Conservation (phyloP, 2,329 filamentous ascomycete genomes). For the Scedosporium boydii region DNA sequence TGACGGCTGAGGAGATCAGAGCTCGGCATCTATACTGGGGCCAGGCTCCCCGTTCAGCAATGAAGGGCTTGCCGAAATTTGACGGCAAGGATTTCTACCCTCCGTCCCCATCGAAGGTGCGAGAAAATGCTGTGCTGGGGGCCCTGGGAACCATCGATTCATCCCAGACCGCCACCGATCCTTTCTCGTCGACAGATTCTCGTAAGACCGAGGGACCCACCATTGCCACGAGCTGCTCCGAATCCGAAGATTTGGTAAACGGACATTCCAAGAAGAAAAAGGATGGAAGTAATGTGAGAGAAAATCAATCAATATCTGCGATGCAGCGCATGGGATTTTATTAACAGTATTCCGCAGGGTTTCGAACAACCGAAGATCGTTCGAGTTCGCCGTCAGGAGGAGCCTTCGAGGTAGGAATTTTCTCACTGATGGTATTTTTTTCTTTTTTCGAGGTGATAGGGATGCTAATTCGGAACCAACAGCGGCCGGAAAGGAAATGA, state of each 20-base stretch:
- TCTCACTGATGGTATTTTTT: background rate
- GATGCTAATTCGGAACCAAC: conserved; percentile 9
- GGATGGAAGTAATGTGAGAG: background rate
- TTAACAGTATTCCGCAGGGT: background rate
- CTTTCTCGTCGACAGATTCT: conserved; percentile 2
- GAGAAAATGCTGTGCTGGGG: conserved; percentile 1
- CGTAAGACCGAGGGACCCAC: conserved; percentile 8
- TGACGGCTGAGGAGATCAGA: conserved; percentile 49
- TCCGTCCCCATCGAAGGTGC: conserved; percentile 38
- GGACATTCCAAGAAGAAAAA: background rate
- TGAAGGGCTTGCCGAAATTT: conserved; percentile 50
- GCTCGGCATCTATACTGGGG: conserved; percentile 54
- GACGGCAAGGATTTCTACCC: conserved; percentile 57
- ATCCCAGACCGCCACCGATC: conserved; percentile 5
- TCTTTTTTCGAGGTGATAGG: background rate
- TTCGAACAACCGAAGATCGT: conserved; percentile 1
- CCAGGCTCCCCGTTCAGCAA: conserved; percentile 38
- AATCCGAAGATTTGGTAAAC: background rate
- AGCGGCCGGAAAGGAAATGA: conserved; percentile 31
- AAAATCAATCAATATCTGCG: background rate
- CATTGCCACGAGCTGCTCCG: conserved; percentile 6
- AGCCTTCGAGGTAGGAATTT: conserved; percentile 3
- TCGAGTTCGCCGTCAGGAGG: background rate
- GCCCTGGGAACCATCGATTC: conserved; percentile 4
- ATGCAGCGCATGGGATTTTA: background rate